Evolutionary conservation across 139 green algal species (phyloP).

Genomic region (Coccomyxa sp.): DNA sequence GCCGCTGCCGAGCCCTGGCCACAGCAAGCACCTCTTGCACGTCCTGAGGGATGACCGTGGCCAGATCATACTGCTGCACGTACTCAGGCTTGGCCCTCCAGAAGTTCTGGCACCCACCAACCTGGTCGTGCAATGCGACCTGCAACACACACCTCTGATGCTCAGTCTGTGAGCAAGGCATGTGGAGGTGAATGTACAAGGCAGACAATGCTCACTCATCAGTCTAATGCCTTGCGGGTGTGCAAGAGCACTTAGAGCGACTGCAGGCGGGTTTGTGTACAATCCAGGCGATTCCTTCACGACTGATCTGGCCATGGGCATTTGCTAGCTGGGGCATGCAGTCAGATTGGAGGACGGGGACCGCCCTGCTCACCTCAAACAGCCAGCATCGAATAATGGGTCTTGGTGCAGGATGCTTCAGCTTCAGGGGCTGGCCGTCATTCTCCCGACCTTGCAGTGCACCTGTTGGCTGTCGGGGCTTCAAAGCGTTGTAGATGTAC

Average conservation of each 20-base stretch:
- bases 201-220: too few relatives aligned
- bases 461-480: background rate
- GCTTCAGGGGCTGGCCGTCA: constrained; percentile 6
- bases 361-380: constrained; percentile 15
- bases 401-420: constrained; percentile 9
- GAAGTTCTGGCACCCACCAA: background rate
- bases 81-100: constrained; percentile 17
- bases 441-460: background rate
- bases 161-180: too few relatives aligned
- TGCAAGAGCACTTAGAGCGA: too few relatives aligned
- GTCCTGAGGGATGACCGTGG: constrained; percentile 6
- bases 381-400: constrained; percentile 15
- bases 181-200: too few relatives aligned
- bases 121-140: background rate
- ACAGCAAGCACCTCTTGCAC: constrained; percentile 4
- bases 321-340: background rate
- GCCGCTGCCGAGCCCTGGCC: background rate
- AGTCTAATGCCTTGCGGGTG: too few relatives aligned
- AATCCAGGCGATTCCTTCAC: too few relatives aligned
- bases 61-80: constrained; percentile 7
- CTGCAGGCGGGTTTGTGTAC: too few relatives aligned
- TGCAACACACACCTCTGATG: too few relatives aligned
- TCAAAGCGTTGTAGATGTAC: background rate
- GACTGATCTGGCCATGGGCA: too few relatives aligned
- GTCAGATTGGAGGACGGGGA: constrained; percentile 3